Base-by-base conservation (phyloP, 148 eudicot species). In the Amaranthus cruentus region DNA sequence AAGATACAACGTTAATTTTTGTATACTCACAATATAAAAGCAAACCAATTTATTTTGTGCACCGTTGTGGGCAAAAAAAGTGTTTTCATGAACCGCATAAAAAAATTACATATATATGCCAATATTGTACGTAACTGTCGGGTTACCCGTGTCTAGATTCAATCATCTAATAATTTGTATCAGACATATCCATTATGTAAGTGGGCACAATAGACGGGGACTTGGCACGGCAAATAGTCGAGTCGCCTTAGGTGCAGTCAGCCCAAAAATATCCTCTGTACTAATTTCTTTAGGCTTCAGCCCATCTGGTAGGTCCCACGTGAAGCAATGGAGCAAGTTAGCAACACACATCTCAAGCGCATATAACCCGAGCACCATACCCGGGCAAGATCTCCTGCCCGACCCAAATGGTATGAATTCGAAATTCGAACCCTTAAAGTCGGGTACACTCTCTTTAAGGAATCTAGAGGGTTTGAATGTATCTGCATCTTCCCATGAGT, bases 351-450 rank as follows among this genome's bases (percentile, higher is more conserved):
- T 88, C 55, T 90, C 95, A 6, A 88, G 78, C 6, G 88, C 88
- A 55, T 90, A 88, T 9, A 90, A 43, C 44, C 95, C 95, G 12
- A 90, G 88, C 21, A 86, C 88, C 95, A 90, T 90, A 0, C 95
- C 95, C 3, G 95, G 95, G 77, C 95, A 90, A 0, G 95, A 90
- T 77, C 95, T 79, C 66, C 95, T 80, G 47, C 95, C 95, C 54
- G 95, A 90, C 78, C 95, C 95, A 53, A 90, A 90, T 7, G 95
- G 91, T 0, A 90, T 68, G 54, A 86, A 90, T 73, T 90, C 95
- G 60, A 86, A 90, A 74, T 77, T 86, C 7, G 81, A 66, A 0
- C 95, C 95, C 58, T 86, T 87, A 51, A 88, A 90, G 62, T 90
- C 95, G 3, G 95, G 87, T 52, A 85, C 72, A 3, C 77, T 83